A percentile compares a stretch with the other conserved stretches of the same genome.
Evolutionary conservation across 768 basidiomycete species (phyloP).

Genomic region (Tephrocybe sp.): DNA sequence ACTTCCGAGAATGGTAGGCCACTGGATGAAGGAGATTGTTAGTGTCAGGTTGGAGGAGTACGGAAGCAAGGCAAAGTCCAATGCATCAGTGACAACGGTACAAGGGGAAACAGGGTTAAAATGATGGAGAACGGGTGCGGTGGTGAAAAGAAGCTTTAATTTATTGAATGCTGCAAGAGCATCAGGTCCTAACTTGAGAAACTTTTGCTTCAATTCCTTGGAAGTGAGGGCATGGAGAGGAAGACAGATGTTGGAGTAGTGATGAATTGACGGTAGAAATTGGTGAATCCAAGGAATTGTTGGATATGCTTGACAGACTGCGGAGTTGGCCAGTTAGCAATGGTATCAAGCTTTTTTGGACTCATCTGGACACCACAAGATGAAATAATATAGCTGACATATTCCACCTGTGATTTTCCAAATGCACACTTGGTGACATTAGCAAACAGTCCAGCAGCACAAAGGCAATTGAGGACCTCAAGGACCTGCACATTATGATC

Average conservation of each 20-base stretch:
- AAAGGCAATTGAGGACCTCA: constrained; percentile 35
- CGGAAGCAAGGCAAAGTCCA: constrained; percentile 19
- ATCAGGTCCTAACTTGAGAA: neutral
- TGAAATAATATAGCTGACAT: constrained; percentile 17
- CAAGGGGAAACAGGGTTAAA: no score
- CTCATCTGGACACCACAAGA: constrained; percentile 33
- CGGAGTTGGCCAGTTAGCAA: constrained; percentile 35
- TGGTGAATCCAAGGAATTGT: constrained; percentile 30
- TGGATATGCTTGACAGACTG: constrained; percentile 28
- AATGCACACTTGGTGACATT: constrained; percentile 39
- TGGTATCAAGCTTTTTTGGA: constrained; percentile 32
- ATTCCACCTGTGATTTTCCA: constrained; percentile 22
- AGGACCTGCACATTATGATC: constrained; percentile 20
- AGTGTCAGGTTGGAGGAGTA: constrained; percentile 27
- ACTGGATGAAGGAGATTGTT: constrained; percentile 29
- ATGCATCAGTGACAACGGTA: neutral
- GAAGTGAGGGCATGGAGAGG: no score
- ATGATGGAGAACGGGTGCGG: constrained; percentile 30
- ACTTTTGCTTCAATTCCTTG: neutral
- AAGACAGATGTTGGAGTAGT: no score
- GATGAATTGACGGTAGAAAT: no score
- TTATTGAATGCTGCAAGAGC: constrained; percentile 18
- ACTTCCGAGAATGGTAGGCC: neutral
- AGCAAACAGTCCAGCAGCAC: neutral
- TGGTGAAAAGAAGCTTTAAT: constrained; percentile 25